These are phyloP conservation scores for Diaporthe velutina DNA, from an alignment of 2,329 filamentous ascomycete genomes.

Conservation along the genomic window DNA sequence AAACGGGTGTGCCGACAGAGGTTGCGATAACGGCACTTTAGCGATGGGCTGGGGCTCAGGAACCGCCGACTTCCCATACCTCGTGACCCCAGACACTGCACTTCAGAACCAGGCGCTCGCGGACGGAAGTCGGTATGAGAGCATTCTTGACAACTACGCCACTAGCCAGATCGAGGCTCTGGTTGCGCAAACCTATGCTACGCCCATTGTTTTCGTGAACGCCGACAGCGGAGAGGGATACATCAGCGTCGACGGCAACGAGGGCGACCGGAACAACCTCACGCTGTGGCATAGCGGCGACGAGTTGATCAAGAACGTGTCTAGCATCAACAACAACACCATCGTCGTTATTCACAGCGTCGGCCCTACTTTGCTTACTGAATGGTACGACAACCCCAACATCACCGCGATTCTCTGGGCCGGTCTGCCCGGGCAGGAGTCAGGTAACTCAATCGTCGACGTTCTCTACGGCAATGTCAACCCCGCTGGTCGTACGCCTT, in stretches of 20 bases:
- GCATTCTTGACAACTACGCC: constrained; percentile 75
- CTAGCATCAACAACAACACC: constrained; percentile 84
- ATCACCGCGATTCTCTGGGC: constrained; percentile 88
- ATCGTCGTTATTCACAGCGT: constrained; percentile 91
- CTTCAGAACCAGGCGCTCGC: constrained; percentile 73
- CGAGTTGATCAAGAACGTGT: constrained; percentile 83
- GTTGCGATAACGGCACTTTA: constrained; percentile 71
- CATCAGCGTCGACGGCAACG: constrained; percentile 85
- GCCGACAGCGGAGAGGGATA: constrained; percentile 89
- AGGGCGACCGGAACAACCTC: constrained; percentile 91
- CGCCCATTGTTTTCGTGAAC: constrained; percentile 90
- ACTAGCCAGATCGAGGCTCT: constrained; percentile 72
- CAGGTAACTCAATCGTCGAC: constrained; percentile 82
- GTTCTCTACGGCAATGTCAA: constrained; percentile 87
- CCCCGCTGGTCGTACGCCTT: constrained; percentile 81
- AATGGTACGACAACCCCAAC: constrained; percentile 82
- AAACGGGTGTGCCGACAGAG: constrained; percentile 81
- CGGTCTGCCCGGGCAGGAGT: constrained; percentile 85
- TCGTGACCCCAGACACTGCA: constrained; percentile 80
- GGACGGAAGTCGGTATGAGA: constrained; percentile 73
- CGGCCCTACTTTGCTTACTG: constrained; percentile 81
- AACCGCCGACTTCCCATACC: constrained; percentile 79
- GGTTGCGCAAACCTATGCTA: constrained; percentile 72
- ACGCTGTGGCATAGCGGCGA: constrained; percentile 91
- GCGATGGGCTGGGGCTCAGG: constrained; percentile 87